phyloP scores from a whole-genome alignment of 306 rosid genomes.

The Cicer bijugum region DNA sequence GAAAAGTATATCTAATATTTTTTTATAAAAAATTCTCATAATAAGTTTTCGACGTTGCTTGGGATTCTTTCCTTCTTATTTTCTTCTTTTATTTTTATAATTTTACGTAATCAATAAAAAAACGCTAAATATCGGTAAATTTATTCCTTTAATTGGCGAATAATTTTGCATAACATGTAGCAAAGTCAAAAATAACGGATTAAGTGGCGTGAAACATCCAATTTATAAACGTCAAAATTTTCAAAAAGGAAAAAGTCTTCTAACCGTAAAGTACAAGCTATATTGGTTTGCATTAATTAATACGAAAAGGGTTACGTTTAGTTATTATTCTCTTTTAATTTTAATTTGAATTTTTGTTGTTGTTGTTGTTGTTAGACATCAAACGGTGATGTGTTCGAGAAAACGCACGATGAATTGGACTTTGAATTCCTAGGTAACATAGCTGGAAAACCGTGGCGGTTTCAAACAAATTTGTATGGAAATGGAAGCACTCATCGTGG shows the following conservation, averaged over 20 bases:
- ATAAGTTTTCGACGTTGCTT: too few species aligned
- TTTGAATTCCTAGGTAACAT: slow-evolving; percentile 88
- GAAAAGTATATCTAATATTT: not conserved
- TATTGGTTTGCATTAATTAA: too few species aligned
- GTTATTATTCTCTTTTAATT: not conserved
- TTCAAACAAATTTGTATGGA: slow-evolving; percentile 91
- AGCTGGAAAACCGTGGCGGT: slow-evolving; percentile 89
- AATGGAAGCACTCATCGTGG: slow-evolving; percentile 94
- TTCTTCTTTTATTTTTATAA: not conserved
- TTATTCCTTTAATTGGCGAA: slow-evolving; percentile 19
- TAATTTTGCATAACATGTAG: not conserved
- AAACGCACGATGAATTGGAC: slow-evolving; percentile 89
- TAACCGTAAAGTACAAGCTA: not conserved
- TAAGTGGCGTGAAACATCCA: slow-evolving; percentile 13
- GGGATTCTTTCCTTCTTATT: slow-evolving; percentile 35
- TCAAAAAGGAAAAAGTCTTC: not conserved
- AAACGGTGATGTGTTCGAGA: slow-evolving; percentile 85
- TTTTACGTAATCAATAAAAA: slow-evolving; percentile 35
- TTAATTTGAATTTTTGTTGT: too few species aligned
- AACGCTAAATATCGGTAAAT: slow-evolving; percentile 35
- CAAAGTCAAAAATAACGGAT: slow-evolving; percentile 39
- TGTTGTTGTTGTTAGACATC: slow-evolving; percentile 58
- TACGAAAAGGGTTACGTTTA: not conserved
- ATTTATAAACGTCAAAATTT: slow-evolving; percentile 14
- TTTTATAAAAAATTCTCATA: too few species aligned